Evolutionary conservation across 139 green algal species (phyloP), one percentile per base, ranked within the genome.

Genomic region (Tetraselmis striata): DNA sequence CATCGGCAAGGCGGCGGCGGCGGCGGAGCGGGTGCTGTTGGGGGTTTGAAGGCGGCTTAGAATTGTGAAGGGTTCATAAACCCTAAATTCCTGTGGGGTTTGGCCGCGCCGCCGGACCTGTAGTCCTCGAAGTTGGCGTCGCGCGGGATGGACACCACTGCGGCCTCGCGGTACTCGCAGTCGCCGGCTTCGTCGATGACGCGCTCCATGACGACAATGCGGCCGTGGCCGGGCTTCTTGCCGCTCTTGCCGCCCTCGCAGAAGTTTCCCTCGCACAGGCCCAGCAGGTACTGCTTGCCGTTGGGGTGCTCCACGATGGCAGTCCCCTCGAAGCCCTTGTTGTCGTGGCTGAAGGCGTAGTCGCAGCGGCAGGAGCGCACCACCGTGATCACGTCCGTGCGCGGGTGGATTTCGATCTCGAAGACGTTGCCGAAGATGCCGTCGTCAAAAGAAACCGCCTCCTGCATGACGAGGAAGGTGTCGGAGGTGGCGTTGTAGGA

Each of bases 201-300:
- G 24, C 85, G 59, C 32, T 88, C 25, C 0, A 80, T 32, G 0
- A 88, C 76, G 0, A 91, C 25, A 31, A 91, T 85, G 78, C 80
- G 83, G 22, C 87, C 87, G 83, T 91, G 82, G 24, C 87, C 87
- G 0, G 28, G 2, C 2, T 85, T 79, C 23, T 29, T 58, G 25
- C 87, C 87, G 23, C 29, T 58, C 18, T n/a, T 58, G 0, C 87
- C 87, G 0, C 87, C 87, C 29, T 76, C 45, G 32, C 85, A 91
- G 59, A 82, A 77, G 81, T 91, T 91, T 32, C 87, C 87, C 76
- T 91, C 87, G 77, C 87, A 91, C 76, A 91, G 32, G 1, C 86
- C 87, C 79, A 91, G 77, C 75, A 91, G 76, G 1, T 59, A 85
- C 29, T 79, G 24, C 75, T 74, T 67, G 80, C 83, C 83, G 32